Evolutionary conservation across 2,329 filamentous ascomycete genomes (phyloP).

Genomic region (Fusarium chlamydosporum): DNA sequence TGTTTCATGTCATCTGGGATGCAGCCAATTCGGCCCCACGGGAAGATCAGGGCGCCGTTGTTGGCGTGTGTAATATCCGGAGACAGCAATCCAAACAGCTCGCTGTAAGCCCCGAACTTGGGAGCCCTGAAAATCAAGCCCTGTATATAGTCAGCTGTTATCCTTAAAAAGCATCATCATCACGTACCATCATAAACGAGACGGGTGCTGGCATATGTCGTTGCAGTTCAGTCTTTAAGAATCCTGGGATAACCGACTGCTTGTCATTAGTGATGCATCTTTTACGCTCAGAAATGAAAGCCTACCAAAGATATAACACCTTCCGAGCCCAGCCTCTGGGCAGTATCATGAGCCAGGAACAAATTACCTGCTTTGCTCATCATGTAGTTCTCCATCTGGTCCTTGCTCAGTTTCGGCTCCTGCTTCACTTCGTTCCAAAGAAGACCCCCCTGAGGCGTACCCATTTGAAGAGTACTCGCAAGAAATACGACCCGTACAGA

Average conservation of each 20-base stretch:
- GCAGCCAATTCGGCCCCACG: slow-evolving; percentile 34
- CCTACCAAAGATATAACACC: slow-evolving; percentile 39
- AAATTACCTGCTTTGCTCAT: slow-evolving; percentile 43
- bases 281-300: not conserved
- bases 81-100: slow-evolving; percentile 43
- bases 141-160: slow-evolving; percentile 8
- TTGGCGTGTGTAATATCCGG: slow-evolving; percentile 33
- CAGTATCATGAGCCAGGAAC: slow-evolving; percentile 33
- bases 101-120: slow-evolving; percentile 43
- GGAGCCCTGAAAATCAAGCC: slow-evolving; percentile 38
- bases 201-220: slow-evolving; percentile 36
- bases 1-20: slow-evolving; percentile 32
- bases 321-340: slow-evolving; percentile 21
- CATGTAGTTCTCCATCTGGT: slow-evolving; percentile 45
- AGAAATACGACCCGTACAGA: slow-evolving; percentile 38
- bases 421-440: slow-evolving; percentile 31
- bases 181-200: slow-evolving; percentile 39
- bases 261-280: slow-evolving; percentile 2
- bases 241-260: slow-evolving; percentile 40
- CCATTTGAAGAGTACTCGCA: slow-evolving; percentile 39
- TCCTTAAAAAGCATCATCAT: too few relatives aligned
- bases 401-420: slow-evolving; percentile 31
- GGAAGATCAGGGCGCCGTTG: slow-evolving; percentile 36
- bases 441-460: slow-evolving; percentile 36
- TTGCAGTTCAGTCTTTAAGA: slow-evolving; percentile 43